Percentiles rank a stretch among this genome's conserved stretches.
Conservation (phyloP, 1,284 basidiomycete species). For the Anthracocystis setariae region DNA sequence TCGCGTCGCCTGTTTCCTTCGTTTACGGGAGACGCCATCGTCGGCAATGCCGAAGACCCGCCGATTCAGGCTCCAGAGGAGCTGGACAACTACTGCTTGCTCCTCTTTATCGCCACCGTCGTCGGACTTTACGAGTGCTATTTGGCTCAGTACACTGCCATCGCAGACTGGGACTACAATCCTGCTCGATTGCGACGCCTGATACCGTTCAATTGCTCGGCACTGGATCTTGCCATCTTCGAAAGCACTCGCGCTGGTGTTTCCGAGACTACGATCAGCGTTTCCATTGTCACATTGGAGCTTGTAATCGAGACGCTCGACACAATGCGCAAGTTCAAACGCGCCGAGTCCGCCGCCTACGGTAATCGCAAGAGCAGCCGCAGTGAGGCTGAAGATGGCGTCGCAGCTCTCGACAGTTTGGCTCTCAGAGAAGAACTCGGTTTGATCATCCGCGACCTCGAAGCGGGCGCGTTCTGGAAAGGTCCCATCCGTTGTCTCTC, state of each 20-base stretch:
- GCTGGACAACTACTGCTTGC: constrained; percentile 12
- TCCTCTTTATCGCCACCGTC: constrained; percentile 24
- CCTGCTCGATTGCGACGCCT: constrained; percentile 32
- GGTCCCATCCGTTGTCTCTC: constrained; percentile 16
- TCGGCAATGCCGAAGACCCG: constrained; percentile 22
- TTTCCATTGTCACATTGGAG: constrained; percentile 43
- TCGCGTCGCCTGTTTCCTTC: constrained; percentile 40
- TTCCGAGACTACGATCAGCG: constrained; percentile 34
- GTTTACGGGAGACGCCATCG: constrained; percentile 21
- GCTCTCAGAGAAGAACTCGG: constrained; percentile 39
- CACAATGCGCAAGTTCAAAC: constrained; percentile 39
- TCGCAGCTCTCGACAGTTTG: constrained; percentile 37
- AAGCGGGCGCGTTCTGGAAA: constrained; percentile 40
- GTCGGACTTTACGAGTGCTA: constrained; percentile 42
- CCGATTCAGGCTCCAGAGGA: constrained; percentile 14
- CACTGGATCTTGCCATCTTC: constrained; percentile 30
- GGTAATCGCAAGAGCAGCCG: constrained; percentile 31
- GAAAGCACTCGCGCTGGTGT: constrained; percentile 18
- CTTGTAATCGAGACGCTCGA: constrained; percentile 44
- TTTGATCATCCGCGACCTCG: constrained; percentile 34
- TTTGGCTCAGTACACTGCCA: constrained; percentile 34
- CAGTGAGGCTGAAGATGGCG: constrained; percentile 32
- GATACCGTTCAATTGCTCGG: constrained; percentile 33
- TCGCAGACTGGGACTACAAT: constrained; percentile 51
- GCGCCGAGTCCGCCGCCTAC: constrained; percentile 29